Evolutionary conservation across 2,329 filamentous ascomycete species (phyloP).

Genomic region (Curvularia lunata): DNA sequence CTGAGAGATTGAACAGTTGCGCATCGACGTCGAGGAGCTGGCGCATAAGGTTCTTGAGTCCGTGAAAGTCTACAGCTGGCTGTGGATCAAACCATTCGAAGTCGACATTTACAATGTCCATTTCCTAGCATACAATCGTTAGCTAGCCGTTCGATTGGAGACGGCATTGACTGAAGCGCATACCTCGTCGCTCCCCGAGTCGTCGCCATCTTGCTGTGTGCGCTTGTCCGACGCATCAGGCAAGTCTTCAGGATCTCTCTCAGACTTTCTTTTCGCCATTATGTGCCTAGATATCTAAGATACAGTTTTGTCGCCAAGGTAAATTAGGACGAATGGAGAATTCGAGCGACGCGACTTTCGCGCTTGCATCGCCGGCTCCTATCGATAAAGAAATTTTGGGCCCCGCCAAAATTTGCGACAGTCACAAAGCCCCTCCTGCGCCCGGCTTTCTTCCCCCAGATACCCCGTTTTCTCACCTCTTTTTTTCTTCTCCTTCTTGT

Average conservation of each 20-base stretch:
- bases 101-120: constrained; percentile 91
- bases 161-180: constrained; percentile 17
- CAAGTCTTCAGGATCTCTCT: constrained; percentile 44
- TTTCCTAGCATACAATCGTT: constrained; percentile 65
- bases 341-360: constrained; percentile 13
- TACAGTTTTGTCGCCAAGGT: background rate
- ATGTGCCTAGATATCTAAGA: constrained; percentile 11
- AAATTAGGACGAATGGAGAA: constrained; percentile 4
- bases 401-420: constrained; percentile 20
- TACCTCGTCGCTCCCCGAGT: constrained; percentile 50
- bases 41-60: constrained; percentile 84
- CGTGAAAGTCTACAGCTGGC: constrained; percentile 89
- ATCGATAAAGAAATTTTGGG: constrained; percentile 23
- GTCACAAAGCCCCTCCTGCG: constrained; percentile 24
- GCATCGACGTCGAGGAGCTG: constrained; percentile 92
- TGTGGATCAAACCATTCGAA: constrained; percentile 99
- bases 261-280: constrained; percentile 49
- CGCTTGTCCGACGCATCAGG: constrained; percentile 44
- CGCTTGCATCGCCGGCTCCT: constrained; percentile 6
- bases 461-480: constrained; percentile 14
- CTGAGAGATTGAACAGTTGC: constrained; percentile 84
- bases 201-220: constrained; percentile 41
- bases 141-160: constrained; percentile 16
- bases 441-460: constrained; percentile 3
- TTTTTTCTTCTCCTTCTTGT: constrained; percentile 10